These are phyloP conservation scores for Clitoria ternatea DNA, from an alignment of 306 rosid genomes.

Conservation along the genomic window DNA sequence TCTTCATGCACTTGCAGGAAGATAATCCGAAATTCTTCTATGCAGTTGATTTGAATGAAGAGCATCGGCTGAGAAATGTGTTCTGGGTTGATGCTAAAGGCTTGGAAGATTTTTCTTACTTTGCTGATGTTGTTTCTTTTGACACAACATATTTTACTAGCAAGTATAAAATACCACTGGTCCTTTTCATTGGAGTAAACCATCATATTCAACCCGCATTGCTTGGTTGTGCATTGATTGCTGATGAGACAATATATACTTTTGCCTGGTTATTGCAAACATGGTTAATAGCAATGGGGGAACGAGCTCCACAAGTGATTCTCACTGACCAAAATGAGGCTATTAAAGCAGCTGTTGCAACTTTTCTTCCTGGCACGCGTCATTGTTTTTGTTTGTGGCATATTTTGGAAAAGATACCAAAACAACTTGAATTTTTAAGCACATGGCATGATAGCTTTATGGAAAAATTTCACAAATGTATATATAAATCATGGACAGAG, in stretches of 20 bases:
- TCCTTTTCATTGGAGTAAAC: conserved; percentile 52
- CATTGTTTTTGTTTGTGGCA: conserved; percentile 64
- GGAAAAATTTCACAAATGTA: conserved; percentile 44
- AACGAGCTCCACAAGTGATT: conserved; percentile 49
- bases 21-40: conserved; percentile 58
- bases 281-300: conserved; percentile 57
- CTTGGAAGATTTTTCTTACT: conserved; percentile 47
- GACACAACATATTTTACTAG: conserved; percentile 55
- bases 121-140: conserved; percentile 53
- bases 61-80: conserved; percentile 57
- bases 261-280: conserved; percentile 60
- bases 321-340: conserved; percentile 55
- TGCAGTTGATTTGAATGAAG: conserved; percentile 62
- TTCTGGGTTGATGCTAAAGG: conserved; percentile 70
- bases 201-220: conserved; percentile 54
- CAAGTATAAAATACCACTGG: conserved; percentile 57
- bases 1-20: conserved; percentile 58
- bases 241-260: conserved; percentile 47
- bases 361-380: conserved; percentile 49
- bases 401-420: conserved; percentile 55
- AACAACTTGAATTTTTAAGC: conserved; percentile 46
- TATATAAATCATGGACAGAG: conserved; percentile 50
- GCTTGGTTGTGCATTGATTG: conserved; percentile 59
- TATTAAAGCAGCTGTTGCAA: conserved; percentile 50
- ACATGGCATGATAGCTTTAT: conserved; percentile 43